Evolutionary conservation across 1,139 yeast genomes (phyloP).

Genomic region (Hyphopichia pseudoburtonii): DNA sequence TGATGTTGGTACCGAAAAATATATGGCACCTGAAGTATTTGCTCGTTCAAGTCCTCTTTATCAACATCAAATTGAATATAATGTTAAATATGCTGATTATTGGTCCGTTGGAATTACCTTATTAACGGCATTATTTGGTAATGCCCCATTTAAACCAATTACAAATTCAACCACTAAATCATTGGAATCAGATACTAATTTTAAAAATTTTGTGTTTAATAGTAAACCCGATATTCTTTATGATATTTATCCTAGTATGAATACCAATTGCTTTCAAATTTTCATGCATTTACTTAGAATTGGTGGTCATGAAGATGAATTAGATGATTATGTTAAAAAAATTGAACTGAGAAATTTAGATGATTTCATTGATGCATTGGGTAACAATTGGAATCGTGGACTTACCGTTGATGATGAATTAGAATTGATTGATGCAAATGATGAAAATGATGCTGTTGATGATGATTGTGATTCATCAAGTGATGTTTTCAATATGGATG

Average conservation of each 20-base stretch:
- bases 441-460: slow-evolving; percentile 9
- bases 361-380: slow-evolving; percentile 29
- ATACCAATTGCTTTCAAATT: slow-evolving; percentile 32
- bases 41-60: slow-evolving; percentile 13
- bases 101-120: slow-evolving; percentile 47
- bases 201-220: slow-evolving; percentile 35
- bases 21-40: slow-evolving; percentile 56
- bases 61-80: slow-evolving; percentile 19
- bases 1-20: slow-evolving; percentile 56
- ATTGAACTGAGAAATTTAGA: slow-evolving; percentile 29
- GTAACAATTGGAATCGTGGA: slow-evolving; percentile 29
- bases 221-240: slow-evolving; percentile 36
- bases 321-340: slow-evolving; percentile 22
- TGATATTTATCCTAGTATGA: slow-evolving; percentile 45
- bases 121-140: slow-evolving; percentile 50
- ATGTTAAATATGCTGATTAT: slow-evolving; percentile 36
- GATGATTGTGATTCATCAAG: slow-evolving; percentile 7
- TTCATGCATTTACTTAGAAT: slow-evolving; percentile 34
- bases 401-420: slow-evolving; percentile 38
- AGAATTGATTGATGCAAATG: slow-evolving; percentile 10
- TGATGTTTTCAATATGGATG: slow-evolving; percentile 34
- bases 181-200: slow-evolving; percentile 33
- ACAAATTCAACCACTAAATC: slow-evolving; percentile 12
- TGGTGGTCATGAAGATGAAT: slow-evolving; percentile 36
- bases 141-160: slow-evolving; percentile 39